These are phyloP conservation scores for Beauveria bassiana DNA, from an alignment of 2,329 filamentous ascomycete species.

Conservation along the genomic window DNA sequence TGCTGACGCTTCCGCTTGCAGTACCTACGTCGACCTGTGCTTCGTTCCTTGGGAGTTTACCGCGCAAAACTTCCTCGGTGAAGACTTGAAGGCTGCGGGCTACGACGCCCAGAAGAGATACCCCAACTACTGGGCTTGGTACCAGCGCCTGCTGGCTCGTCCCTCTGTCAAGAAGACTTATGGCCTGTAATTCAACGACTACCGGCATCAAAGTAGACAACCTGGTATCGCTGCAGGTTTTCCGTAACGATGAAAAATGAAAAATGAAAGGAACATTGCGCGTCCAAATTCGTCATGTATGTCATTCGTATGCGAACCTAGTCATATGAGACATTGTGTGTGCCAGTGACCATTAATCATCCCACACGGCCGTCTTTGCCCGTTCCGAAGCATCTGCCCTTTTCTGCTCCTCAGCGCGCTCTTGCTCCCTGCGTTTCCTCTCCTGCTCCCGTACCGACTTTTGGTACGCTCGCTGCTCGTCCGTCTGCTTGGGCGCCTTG, in stretches of 20 bases:
- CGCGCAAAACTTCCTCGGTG: constrained; percentile 13
- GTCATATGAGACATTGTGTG: too few species aligned
- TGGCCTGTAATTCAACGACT: constrained; percentile 5
- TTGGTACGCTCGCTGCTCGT: constrained; percentile 85
- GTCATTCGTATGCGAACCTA: not conserved
- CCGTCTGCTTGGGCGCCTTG: constrained; percentile 70
- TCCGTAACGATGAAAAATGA: not conserved
- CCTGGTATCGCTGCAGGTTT: not conserved
- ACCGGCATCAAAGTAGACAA: too few species aligned
- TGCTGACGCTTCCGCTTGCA: constrained; percentile 18
- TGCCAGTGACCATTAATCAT: constrained; percentile 41
- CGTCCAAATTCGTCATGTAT: not conserved
- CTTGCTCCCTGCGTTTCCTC: constrained; percentile 64
- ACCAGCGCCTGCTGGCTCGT: constrained; percentile 24
- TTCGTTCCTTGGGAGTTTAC: constrained; percentile 25
- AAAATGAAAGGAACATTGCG: not conserved
- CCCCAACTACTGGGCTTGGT: constrained; percentile 28
- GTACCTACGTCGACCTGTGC: constrained; percentile 27
- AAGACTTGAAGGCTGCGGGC: constrained; percentile 15
- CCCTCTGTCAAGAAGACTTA: constrained; percentile 23
- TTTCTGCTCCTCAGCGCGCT: constrained; percentile 56
- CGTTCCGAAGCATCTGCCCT: constrained; percentile 59
- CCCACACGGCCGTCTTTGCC: constrained; percentile 83
- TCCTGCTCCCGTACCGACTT: constrained; percentile 76
- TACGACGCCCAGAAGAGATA: constrained; percentile 25